Percentiles rank a stretch among this genome's conserved stretches.
phyloP scores from a whole-genome alignment of 805 yeast genomes.

The Lipomyces mesembrius region DNA sequence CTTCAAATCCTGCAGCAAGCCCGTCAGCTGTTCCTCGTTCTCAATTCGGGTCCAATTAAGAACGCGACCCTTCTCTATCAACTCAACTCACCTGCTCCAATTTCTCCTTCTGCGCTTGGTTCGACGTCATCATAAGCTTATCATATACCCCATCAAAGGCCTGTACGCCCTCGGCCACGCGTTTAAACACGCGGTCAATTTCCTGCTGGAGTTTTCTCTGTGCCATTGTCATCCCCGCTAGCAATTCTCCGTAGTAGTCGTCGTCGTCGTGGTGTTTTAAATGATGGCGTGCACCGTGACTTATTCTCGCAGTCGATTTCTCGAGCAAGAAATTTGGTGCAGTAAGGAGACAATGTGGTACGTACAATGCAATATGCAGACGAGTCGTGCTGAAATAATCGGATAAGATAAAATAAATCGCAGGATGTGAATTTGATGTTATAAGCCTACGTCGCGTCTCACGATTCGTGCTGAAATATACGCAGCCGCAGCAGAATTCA shows the following conservation, averaged over 20 bases:
- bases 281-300: not conserved
- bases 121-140: slow-evolving; percentile 78
- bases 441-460: not conserved
- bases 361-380: not conserved
- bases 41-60: not conserved
- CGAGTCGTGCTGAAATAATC: not conserved
- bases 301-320: not conserved
- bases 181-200: slow-evolving; percentile 89
- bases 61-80: not conserved
- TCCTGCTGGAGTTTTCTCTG: slow-evolving; percentile 59
- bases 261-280: not conserved
- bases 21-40: not conserved
- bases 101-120: slow-evolving; percentile 88
- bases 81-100: slow-evolving; percentile 59
- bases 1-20: slow-evolving; percentile 63
- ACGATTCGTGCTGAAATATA: not conserved
- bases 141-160: slow-evolving; percentile 86
- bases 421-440: not conserved
- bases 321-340: not conserved
- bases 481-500: not conserved
- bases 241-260: not conserved
- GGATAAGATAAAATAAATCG: not conserved
- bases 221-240: slow-evolving; percentile 47
- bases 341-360: not conserved
- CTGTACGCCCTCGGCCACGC: slow-evolving; percentile 88